These are phyloP conservation scores for Saposhnikovia divaricata DNA, from an alignment of 129 eudicot species.

Conservation along the genomic window DNA sequence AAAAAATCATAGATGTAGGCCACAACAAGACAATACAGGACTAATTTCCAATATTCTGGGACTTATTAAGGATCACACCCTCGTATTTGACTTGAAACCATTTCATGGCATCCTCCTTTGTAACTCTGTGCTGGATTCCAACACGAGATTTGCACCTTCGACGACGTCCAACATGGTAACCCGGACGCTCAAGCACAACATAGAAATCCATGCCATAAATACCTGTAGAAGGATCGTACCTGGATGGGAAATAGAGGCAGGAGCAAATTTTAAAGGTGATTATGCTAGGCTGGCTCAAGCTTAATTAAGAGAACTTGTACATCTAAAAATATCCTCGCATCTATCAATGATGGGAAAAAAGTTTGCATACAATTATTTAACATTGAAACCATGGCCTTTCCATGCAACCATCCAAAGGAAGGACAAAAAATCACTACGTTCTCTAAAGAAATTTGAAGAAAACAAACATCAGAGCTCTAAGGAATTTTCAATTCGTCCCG, in stretches of 20 bases:
- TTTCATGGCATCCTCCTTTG: conserved; percentile 6
- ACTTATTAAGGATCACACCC: conserved; percentile 10
- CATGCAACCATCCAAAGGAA: not conserved
- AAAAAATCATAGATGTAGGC: not conserved
- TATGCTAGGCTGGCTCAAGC: not conserved
- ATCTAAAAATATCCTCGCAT: not conserved
- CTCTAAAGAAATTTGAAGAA: not conserved
- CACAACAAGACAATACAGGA: not conserved
- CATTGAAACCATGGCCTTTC: not conserved
- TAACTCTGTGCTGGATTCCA: conserved; percentile 12
- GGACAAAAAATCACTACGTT: not conserved
- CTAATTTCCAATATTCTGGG: conserved; percentile 6
- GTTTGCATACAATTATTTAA: too few species aligned
- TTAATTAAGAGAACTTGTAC: not conserved
- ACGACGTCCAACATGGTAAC: conserved; percentile 7
- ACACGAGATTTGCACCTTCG: conserved; percentile 2
- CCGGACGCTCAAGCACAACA: conserved; percentile 5
- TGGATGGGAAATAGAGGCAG: not conserved
- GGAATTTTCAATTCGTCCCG: not conserved
- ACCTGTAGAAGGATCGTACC: conserved; percentile 5
- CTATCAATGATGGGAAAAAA: too few species aligned
- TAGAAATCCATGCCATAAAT: conserved; percentile 4
- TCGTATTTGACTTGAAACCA: conserved; percentile 13
- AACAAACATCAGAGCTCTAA: not conserved
- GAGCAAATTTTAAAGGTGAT: not conserved